phyloP scores from a whole-genome alignment of 345 rosid species.

The Corchorus capsularis region DNA sequence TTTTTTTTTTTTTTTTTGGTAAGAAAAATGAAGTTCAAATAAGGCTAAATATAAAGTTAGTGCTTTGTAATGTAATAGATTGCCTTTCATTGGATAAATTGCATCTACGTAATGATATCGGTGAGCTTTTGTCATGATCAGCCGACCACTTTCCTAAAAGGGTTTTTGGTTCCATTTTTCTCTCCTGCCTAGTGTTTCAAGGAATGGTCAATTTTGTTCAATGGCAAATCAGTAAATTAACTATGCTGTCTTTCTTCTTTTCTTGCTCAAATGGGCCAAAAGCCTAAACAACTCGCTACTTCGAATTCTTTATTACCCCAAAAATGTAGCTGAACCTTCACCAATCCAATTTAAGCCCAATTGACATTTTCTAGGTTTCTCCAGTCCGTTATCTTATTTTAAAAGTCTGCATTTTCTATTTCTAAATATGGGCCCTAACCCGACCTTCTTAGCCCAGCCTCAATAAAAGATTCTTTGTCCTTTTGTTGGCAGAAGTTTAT shows the following conservation, averaged over 20 bases:
- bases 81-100: not conserved
- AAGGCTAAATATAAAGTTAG: too few species aligned
- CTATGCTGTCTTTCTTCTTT: not conserved
- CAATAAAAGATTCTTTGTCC: too few species aligned
- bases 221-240: too few species aligned
- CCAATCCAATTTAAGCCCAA: not conserved
- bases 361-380: not conserved
- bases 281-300: not conserved
- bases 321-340: not conserved
- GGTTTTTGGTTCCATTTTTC: not conserved
- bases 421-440: not conserved
- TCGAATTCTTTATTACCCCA: too few species aligned
- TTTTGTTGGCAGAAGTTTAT: too few species aligned
- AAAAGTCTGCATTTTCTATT: not conserved
- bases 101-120: not conserved
- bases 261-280: not conserved
- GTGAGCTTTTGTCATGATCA: not conserved
- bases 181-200: not conserved
- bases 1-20: too few species aligned
- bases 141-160: conserved; percentile 9
- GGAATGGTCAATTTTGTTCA: not conserved
- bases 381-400: too few species aligned
- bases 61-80: too few species aligned
- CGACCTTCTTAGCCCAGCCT: not conserved
- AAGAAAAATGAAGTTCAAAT: too few species aligned